Conservation (phyloP, 495 filamentous ascomycete species). For the Mytilinidion resinicola region DNA sequence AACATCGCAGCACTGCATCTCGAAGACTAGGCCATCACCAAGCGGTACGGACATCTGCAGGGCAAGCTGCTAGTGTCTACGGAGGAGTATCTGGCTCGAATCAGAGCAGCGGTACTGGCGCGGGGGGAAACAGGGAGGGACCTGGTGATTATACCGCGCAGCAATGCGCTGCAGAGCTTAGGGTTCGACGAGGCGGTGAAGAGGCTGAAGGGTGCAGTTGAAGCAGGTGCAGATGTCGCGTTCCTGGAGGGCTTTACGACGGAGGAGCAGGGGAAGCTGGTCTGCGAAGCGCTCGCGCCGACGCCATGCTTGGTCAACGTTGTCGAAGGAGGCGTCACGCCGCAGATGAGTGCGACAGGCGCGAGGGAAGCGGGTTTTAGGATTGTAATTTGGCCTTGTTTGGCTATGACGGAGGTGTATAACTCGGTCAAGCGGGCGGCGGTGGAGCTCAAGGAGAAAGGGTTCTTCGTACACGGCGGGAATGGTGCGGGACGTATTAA, state of each 20-base stretch:
- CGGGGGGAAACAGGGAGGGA: slow-evolving; percentile 18
- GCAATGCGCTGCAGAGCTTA: slow-evolving; percentile 25
- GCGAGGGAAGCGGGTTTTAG: slow-evolving; percentile 26
- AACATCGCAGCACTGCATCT: slow-evolving; percentile 33
- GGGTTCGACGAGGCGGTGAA: slow-evolving; percentile 28
- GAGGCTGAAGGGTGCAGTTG: slow-evolving; percentile 22
- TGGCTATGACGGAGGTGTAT: slow-evolving; percentile 4
- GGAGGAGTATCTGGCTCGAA: slow-evolving; percentile 21
- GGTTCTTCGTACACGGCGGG: too few species aligned
- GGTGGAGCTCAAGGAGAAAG: slow-evolving; percentile 5
- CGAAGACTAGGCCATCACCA: slow-evolving; percentile 32
- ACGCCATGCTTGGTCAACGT: slow-evolving; percentile 23
- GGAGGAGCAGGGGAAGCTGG: slow-evolving; percentile 16
- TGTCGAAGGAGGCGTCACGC: slow-evolving; percentile 24
- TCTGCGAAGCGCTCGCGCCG: slow-evolving; percentile 12
- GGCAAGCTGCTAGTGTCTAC: slow-evolving; percentile 30
- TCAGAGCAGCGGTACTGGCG: slow-evolving; percentile 21
- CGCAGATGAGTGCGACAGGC: slow-evolving; percentile 17
- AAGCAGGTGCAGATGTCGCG: slow-evolving; percentile 27
- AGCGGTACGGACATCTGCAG: slow-evolving; percentile 33
- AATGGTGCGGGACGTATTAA: too few species aligned
- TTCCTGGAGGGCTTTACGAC: slow-evolving; percentile 27
- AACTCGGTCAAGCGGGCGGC: background rate
- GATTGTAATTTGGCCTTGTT: slow-evolving; percentile 21
- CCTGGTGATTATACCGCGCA: slow-evolving; percentile 32